Evolutionary conservation across 148 eudicot genomes (phyloP), one percentile per base, ranked within the genome.

Genomic region (Diospyros kaki): DNA sequence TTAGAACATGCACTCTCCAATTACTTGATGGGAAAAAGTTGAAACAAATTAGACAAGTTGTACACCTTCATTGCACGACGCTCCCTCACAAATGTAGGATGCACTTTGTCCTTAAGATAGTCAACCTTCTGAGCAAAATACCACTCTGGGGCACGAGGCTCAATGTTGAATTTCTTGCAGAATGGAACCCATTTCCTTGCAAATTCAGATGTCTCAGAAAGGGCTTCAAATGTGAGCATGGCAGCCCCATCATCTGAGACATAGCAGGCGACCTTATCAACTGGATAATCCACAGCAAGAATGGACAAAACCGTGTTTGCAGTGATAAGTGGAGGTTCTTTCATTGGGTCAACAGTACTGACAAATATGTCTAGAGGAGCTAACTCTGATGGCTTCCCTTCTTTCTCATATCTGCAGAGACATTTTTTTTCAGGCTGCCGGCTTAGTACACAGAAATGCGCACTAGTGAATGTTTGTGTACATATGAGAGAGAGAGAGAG

Each of bases 91-190:
- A 94, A 94, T n/a, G 95, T 81, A 10, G 98, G 97, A 75, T 94
- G 89, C 9, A 94, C 96, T 81, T 94, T 92, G 74, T 94, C 93
- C 82, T 71, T 92, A 66, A 94, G 76, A 85, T 94, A 94, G 81
- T 94, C 98, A 60, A 92, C 84, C 86, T 90, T 94, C 79, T 87
- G 91, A 73, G 90, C 78, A 81, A 94, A 94, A 79, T 94, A 94
- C 98, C 98, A 94, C 75, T 94, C 98, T 0, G 98, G 98, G 65
- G 98, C 98, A 72, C 98, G 96, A 58, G 98, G 98, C 75, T 94
- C 98, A n/a, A 94, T 88, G 73, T 68, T 78, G 77, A 82, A 94
- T 68, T 86, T 92, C 77, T 94, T 94, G 85, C 97, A 89, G 75
- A 94, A 94, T 5, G 98, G 98, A 44, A 91, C 98, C 98, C 98